phyloP scores from a whole-genome alignment of 148 eudicot species.

The Dianthus caryophyllus region DNA sequence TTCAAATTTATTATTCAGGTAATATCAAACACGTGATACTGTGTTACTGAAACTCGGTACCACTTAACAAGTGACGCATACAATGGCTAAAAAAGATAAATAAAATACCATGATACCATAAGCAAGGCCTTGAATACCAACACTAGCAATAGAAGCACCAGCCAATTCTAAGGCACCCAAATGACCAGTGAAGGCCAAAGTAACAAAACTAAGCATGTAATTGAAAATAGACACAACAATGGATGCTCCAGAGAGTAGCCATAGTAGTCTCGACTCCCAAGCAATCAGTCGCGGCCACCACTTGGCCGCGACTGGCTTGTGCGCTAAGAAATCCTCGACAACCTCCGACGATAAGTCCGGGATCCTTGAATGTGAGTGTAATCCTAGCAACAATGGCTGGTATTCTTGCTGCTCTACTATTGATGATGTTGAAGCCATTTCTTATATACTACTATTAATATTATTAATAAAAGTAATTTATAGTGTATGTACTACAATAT shows the following conservation, averaged over 20 bases:
- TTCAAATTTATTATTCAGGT: no score
- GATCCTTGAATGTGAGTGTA: slow-evolving; percentile 39
- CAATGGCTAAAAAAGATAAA: no score
- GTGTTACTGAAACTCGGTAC: no score
- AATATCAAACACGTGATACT: no score
- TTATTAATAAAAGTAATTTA: neutral
- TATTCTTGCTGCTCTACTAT: slow-evolving; percentile 26
- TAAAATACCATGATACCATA: slow-evolving; percentile 40
- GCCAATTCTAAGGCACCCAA: slow-evolving; percentile 42
- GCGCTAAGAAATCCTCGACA: slow-evolving; percentile 41
- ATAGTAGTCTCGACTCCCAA: slow-evolving; percentile 54
- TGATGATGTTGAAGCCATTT: slow-evolving; percentile 9
- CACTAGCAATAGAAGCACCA: slow-evolving; percentile 45
- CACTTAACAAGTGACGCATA: no score
- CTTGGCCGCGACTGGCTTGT: slow-evolving; percentile 35
- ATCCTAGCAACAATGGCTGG: slow-evolving; percentile 37
- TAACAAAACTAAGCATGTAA: slow-evolving; percentile 50
- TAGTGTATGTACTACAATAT: neutral
- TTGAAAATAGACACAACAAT: slow-evolving; percentile 48
- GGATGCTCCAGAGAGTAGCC: slow-evolving; percentile 56
- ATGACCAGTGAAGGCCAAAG: slow-evolving; percentile 41
- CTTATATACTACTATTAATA: no score
- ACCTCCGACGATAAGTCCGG: slow-evolving; percentile 33
- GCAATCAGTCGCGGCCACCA: slow-evolving; percentile 45
- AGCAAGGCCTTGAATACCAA: slow-evolving; percentile 48